Conservation (phyloP, 208 protist genomes). For the Endotrypanum monterogeii region DNA sequence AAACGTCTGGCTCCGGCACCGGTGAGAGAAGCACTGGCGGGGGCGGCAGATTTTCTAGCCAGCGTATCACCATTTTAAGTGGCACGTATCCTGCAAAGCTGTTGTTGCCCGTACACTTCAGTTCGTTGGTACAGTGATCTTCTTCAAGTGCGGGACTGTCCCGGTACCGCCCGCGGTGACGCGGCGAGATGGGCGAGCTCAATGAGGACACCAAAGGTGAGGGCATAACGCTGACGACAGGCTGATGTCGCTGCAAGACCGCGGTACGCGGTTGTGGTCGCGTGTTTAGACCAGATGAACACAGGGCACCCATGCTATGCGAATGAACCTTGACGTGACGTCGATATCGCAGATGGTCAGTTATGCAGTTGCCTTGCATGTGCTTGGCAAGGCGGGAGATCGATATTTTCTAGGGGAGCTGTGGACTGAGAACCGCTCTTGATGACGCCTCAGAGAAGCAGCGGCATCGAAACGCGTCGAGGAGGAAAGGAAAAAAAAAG, state of each 20-base stretch:
- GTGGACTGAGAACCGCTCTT: background rate
- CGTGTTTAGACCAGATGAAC: slow-evolving; percentile 29
- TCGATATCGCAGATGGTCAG: background rate
- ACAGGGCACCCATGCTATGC: slow-evolving; percentile 34
- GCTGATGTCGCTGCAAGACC: slow-evolving; percentile 7
- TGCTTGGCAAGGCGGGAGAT: background rate
- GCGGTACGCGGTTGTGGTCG: background rate
- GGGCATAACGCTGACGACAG: slow-evolving; percentile 23
- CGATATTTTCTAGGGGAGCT: background rate
- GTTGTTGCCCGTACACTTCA: slow-evolving; percentile 18
- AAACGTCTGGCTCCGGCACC: slow-evolving; percentile 40
- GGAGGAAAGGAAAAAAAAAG: background rate
- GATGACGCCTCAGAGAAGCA: background rate
- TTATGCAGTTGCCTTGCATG: background rate
- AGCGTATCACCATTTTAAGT: slow-evolving; percentile 29
- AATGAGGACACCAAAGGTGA: slow-evolving; percentile 46
- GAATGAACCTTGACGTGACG: background rate
- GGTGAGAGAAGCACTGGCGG: slow-evolving; percentile 13
- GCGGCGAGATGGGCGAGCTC: slow-evolving; percentile 12
- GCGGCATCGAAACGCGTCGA: background rate
- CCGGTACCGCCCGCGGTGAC: background rate
- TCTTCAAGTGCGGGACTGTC: slow-evolving; percentile 15
- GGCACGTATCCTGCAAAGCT: slow-evolving; percentile 40
- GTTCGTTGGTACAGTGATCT: slow-evolving; percentile 10
- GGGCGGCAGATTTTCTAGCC: slow-evolving; percentile 30